Conservation (phyloP, 2,329 filamentous ascomycete species). For the Stylonectria norvegica region DNA sequence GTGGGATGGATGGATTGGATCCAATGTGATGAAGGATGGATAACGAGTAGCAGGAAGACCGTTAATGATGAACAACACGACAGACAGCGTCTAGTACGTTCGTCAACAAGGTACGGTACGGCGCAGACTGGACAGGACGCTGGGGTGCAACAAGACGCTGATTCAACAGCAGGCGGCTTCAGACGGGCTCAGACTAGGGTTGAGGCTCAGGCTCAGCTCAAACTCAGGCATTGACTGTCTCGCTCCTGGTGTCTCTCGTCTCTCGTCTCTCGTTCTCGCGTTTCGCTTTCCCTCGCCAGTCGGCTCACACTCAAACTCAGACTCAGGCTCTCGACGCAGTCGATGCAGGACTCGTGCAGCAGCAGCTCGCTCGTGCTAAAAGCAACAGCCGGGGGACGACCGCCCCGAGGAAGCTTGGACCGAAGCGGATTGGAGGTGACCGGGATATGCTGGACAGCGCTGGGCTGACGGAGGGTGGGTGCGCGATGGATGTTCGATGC, state of each 20-base stretch:
- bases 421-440: constrained; percentile 14
- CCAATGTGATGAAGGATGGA: constrained; percentile 7
- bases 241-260: no score
- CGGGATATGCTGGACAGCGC: constrained; percentile 7
- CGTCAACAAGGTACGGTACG: background rate
- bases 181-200: no score
- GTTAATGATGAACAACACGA: constrained; percentile 11
- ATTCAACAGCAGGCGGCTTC: no score
- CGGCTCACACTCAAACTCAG: no score
- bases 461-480: constrained; percentile 1
- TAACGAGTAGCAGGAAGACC: constrained; percentile 3
- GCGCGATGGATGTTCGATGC: no score
- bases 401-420: constrained; percentile 23
- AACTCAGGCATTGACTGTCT: no score
- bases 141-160: no score
- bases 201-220: no score
- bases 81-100: constrained; percentile 9
- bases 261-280: no score
- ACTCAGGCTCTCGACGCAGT: no score
- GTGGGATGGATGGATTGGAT: constrained; percentile 10
- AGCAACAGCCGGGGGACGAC: constrained; percentile 23
- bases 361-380: background rate
- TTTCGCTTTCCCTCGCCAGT: no score
- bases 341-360: background rate
- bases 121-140: background rate